Percentiles rank a stretch among this genome's conserved stretches.
phyloP scores from a whole-genome alignment of 2,329 filamentous ascomycete genomes.

The Cryphonectria radicalis region DNA sequence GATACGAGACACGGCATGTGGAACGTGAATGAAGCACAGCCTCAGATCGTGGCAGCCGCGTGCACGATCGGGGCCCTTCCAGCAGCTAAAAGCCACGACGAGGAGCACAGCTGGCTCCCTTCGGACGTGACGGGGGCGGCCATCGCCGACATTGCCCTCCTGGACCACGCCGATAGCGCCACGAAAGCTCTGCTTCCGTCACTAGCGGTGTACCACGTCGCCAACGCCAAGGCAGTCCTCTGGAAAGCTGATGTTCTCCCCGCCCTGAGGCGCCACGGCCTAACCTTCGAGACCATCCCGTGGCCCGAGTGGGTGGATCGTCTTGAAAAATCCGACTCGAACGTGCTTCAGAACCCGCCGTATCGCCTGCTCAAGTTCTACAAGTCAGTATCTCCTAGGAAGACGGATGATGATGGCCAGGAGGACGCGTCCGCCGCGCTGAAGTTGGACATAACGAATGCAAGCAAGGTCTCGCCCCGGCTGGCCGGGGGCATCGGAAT shows the following conservation, averaged over 20 bases:
- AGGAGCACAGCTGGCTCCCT: conserved; percentile 6
- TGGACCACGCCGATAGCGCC: not conserved
- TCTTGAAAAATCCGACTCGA: conserved; percentile 2
- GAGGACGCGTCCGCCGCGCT: not conserved
- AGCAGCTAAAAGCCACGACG: not conserved
- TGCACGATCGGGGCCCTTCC: not conserved
- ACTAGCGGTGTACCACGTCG: not conserved
- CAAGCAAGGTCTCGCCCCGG: not conserved
- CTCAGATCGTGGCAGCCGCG: not conserved
- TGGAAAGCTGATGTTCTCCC: not conserved
- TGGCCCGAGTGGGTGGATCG: conserved; percentile 2
- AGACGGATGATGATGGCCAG: not conserved
- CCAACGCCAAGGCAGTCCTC: not conserved
- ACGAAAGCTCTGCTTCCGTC: not conserved
- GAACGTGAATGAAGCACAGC: not conserved
- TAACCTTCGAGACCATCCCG: not conserved
- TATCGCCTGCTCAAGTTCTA: conserved; percentile 3
- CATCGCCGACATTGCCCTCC: conserved; percentile 9
- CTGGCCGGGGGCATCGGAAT: not conserved
- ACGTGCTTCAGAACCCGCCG: conserved; percentile 4
- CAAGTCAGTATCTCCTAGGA: not conserved
- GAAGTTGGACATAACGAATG: not conserved
- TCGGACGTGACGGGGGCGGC: conserved; percentile 15
- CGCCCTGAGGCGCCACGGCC: not conserved
- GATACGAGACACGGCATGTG: conserved; percentile 11